Percentiles rank a stretch among this genome's conserved stretches.
Evolutionary conservation across 2,329 filamentous ascomycete genomes (phyloP).

Genomic region (Berkeleyomyces rouxiae): DNA sequence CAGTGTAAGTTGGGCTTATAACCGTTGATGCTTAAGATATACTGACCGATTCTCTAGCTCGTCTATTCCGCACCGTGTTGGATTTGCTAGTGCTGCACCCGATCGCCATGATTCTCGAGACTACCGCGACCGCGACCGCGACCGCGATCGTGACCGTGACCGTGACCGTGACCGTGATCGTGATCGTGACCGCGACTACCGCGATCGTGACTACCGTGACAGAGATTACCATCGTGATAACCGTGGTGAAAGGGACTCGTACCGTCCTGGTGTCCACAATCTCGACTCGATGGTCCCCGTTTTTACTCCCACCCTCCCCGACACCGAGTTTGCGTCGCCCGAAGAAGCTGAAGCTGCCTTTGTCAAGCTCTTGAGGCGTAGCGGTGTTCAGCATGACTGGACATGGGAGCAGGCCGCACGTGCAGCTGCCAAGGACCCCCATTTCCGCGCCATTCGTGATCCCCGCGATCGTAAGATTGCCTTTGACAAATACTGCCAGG

Average conservation of each 20-base stretch:
- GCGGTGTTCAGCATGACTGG: conserved; percentile 80
- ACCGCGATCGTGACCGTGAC: conserved; percentile 13
- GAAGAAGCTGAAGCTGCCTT: conserved; percentile 92
- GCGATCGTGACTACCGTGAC: conserved; percentile 22
- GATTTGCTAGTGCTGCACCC: conserved; percentile 21
- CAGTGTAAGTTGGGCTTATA: not conserved
- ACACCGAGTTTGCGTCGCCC: conserved; percentile 60
- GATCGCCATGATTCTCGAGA: conserved; percentile 21
- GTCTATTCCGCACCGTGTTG: conserved; percentile 28
- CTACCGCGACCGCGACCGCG: conserved; percentile 16
- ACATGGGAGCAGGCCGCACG: conserved; percentile 82
- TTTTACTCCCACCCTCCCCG: conserved; percentile 44
- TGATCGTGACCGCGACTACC: conserved; percentile 19
- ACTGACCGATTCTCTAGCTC: not conserved
- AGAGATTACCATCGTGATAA: conserved; percentile 18
- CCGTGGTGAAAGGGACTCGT: conserved; percentile 23
- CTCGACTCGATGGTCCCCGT: conserved; percentile 5
- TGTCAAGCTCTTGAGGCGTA: conserved; percentile 70
- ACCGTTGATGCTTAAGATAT: not conserved
- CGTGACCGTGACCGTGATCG: conserved; percentile 15
- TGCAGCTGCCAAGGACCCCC: conserved; percentile 71
- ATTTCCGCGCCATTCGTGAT: conserved; percentile 85
- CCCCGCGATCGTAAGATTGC: conserved; percentile 77
- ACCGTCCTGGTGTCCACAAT: conserved; percentile 6
- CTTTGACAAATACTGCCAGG: conserved; percentile 88